Evolutionary conservation across 2,329 filamentous ascomycete genomes (phyloP).

Genomic region (Penicillium paneum): DNA sequence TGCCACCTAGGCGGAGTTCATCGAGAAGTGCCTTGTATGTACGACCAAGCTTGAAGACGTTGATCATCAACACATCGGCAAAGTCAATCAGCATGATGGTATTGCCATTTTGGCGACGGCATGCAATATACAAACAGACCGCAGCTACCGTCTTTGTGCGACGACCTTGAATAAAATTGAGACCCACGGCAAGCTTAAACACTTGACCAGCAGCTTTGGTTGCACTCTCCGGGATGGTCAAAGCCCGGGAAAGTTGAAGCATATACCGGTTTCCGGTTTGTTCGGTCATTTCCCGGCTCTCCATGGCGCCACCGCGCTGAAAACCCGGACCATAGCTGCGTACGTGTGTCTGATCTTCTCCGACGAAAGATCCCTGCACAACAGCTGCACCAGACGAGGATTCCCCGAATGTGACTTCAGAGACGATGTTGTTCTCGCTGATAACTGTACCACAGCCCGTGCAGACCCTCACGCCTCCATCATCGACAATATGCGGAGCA

Average conservation of each 20-base stretch:
- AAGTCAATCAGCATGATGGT: slow-evolving; percentile 93
- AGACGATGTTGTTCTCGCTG: slow-evolving; percentile 82
- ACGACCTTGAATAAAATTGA: slow-evolving; percentile 82
- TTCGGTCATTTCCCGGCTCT: slow-evolving; percentile 49
- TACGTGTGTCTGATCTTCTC: slow-evolving; percentile 77
- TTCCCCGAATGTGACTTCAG: slow-evolving; percentile 90
- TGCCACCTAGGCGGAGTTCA: slow-evolving; percentile 49
- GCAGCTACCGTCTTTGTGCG: slow-evolving; percentile 80
- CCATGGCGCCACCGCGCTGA: slow-evolving; percentile 48
- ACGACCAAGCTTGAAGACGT: slow-evolving; percentile 87
- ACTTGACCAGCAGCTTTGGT: slow-evolving; percentile 66
- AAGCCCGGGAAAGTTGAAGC: slow-evolving; percentile 39
- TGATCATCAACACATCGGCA: slow-evolving; percentile 77
- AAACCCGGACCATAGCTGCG: slow-evolving; percentile 54
- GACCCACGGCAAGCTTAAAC: slow-evolving; percentile 70
- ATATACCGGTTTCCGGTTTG: slow-evolving; percentile 46
- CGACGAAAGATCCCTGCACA: slow-evolving; percentile 85
- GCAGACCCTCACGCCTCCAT: slow-evolving; percentile 60
- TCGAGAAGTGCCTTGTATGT: slow-evolving; percentile 82
- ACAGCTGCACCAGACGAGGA: slow-evolving; percentile 78
- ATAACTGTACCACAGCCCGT: slow-evolving; percentile 80
- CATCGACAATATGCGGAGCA: slow-evolving; percentile 45
- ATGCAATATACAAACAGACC: slow-evolving; percentile 88
- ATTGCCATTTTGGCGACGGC: slow-evolving; percentile 73
- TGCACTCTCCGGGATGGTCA: slow-evolving; percentile 55